phyloP scores from a whole-genome alignment of 164 flowering plant species.

The Vitis labrusca region DNA sequence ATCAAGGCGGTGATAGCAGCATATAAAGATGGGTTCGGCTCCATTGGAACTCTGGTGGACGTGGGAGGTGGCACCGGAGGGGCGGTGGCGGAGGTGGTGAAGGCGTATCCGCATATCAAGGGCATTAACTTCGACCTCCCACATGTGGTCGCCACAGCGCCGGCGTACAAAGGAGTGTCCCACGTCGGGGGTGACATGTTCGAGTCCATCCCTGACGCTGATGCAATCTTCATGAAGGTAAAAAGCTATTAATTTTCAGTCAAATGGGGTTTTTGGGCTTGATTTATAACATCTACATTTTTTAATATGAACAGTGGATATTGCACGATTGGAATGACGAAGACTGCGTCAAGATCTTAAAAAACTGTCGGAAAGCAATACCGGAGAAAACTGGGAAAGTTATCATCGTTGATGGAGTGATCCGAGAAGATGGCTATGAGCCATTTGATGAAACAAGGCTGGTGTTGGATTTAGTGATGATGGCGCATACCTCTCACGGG shows the following conservation, averaged over 20 bases:
- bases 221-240: constrained; percentile 48
- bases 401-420: constrained; percentile 34
- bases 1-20: constrained; percentile 19
- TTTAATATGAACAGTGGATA: constrained; percentile 25
- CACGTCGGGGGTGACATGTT: constrained; percentile 58
- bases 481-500: constrained; percentile 28
- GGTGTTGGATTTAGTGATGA: constrained; percentile 34
- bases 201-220: constrained; percentile 37
- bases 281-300: too few species aligned
- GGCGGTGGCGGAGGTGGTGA: constrained; percentile 30
- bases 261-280: not conserved
- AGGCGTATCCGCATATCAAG: constrained; percentile 32
- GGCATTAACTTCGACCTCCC: constrained; percentile 56
- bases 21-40: constrained; percentile 36
- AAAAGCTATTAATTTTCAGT: not conserved
- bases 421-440: constrained; percentile 19
- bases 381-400: constrained; percentile 33
- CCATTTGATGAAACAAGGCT: constrained; percentile 18
- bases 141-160: constrained; percentile 46
- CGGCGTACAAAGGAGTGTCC: constrained; percentile 19
- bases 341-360: constrained; percentile 38
- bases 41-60: constrained; percentile 39
- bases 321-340: constrained; percentile 54
- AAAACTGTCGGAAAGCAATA: constrained; percentile 38
- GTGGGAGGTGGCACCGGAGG: constrained; percentile 56